Evolutionary conservation across 2,329 filamentous ascomycete genomes (phyloP), one percentile per base, ranked within the genome.

Genomic region (Stenocarpella maydis): DNA sequence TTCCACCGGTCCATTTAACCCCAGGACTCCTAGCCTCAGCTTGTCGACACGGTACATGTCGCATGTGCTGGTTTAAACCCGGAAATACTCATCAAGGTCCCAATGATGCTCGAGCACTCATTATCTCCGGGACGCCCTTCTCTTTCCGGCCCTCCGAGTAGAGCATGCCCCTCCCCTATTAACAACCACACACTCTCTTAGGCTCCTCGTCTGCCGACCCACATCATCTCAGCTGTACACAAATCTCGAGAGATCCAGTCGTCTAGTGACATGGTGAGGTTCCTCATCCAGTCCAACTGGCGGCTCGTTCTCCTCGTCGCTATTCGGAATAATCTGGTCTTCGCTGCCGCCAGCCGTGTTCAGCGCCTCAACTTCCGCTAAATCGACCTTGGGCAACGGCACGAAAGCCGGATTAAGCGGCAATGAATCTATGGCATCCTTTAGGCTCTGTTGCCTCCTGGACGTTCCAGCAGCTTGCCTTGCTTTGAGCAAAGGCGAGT

Each of bases 281-380:
- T 26, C 31, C 2, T 21, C 47, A 10, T 34, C 8, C 8, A 50
- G 17, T 34, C 63, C 50, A 28, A 45, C 31, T 10, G 63, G 67
- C 45, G 72, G 71, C 15, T 84, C 83, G 21, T 80, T 80, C 67
- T 86, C 85, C 21, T 74, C 83, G 69, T 86, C 84, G 71, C 85
- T 87, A 75, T 85, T 85, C 31, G 84, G 83, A 17, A 86, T 77
- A 71, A 89, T 83, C 67, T 87, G 81, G 68, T 90, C 87, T 74
- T 90, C 87, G 73, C 87, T 89, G 17, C 87, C 87, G 7, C 78
- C 72, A 14, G 79, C 70, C 65, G 74, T 75, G 73, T 87, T 86
- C 50, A 88, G 75, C 2, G 85, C 83, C 73, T 84, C 84, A 4
- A 88, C 80, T 73, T 89, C 87, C 9, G 79, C 79, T 31, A 87